Base-by-base conservation (phyloP, 768 basidiomycete species). In the Mycena chlorophos region DNA sequence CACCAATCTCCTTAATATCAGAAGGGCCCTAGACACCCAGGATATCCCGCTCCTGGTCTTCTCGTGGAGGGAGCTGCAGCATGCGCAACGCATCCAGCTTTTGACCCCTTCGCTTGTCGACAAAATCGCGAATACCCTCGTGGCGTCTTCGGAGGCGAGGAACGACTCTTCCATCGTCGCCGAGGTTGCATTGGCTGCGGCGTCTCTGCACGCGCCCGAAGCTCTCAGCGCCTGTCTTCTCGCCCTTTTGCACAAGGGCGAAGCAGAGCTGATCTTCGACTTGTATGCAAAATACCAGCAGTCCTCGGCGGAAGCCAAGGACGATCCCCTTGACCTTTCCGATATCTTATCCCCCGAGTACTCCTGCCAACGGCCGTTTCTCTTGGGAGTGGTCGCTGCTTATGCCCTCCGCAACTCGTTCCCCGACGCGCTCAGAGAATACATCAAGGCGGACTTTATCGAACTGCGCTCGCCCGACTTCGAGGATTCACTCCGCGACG, bases 321-420 rank as follows among this genome's bases (percentile, higher is more conserved):
- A 37, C 50, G 56, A 60, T 17, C 27, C 45, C 19, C 10, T 40
- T 12, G 39, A 12, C 12, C 12, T 19, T 19, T 25, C n/a, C 26
- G 45, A 25, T 28, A 10, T 27, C 4, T 13, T n/a, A 20, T 13
- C 27, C 4, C 23, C 23, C 13, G 12, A 38, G 49, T 22, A 28
- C 40, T 47, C 37, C 19, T 51, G 30, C 23, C 48, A 23, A 29
- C 47, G 22, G 14, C 30, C 17, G 37, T 56, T 85, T 28, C 69
- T 87, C 23, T 73, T 87, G 28, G 75, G 76, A 12, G 83, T 75
- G 5, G 70, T 83, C n/a, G 73, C 82, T 20, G 90, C 90, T 16
- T 71, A 83, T 66, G 85, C 86, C 3, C 78, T 84, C 65, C 69
- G 74, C 27, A 71, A 82, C 63, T 74, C 78, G n/a, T 89, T 91